A percentile compares a stretch with the other conserved stretches of the same genome.
phyloP scores from a whole-genome alignment of 2,329 filamentous ascomycete species.

The Fusarium euwallaceae region DNA sequence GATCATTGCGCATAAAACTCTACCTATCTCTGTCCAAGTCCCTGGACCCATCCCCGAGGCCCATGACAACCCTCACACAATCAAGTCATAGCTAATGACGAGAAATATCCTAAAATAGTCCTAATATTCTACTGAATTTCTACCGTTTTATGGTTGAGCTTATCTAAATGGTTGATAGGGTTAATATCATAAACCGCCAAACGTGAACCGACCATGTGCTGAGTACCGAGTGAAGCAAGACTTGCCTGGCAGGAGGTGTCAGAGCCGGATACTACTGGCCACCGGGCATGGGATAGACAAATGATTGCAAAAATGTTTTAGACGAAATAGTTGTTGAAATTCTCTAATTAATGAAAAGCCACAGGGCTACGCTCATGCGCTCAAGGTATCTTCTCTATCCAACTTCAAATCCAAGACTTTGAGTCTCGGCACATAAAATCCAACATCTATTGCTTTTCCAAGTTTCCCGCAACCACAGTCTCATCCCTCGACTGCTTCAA shows the following conservation, averaged over 20 bases:
- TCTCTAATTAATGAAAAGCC: neutral
- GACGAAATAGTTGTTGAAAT: neutral
- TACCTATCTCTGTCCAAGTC: too few relatives aligned
- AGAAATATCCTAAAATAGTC: neutral
- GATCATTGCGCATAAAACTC: too few relatives aligned
- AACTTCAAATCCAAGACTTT: neutral
- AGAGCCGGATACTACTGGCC: too few relatives aligned
- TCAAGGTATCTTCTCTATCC: slow-evolving; percentile 19
- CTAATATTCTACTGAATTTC: neutral
- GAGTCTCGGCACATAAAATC: too few relatives aligned
- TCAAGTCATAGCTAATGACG: neutral
- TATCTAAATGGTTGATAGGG: too few relatives aligned
- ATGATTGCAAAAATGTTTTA: too few relatives aligned
- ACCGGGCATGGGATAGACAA: too few relatives aligned
- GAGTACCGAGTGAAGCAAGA: too few relatives aligned
- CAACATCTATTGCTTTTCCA: slow-evolving; percentile 42
- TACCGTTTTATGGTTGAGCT: neutral
- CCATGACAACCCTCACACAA: neutral
- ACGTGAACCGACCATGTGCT: too few relatives aligned
- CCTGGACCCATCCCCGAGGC: too few relatives aligned
- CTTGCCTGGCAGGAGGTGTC: too few relatives aligned
- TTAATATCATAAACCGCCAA: too few relatives aligned
- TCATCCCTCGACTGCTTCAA: slow-evolving; percentile 90
- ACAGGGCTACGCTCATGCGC: slow-evolving; percentile 10
- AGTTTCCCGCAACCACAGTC: slow-evolving; percentile 64